Base-by-base conservation (phyloP, 148 eudicot genomes). In the Fagopyrum homotropicum region DNA sequence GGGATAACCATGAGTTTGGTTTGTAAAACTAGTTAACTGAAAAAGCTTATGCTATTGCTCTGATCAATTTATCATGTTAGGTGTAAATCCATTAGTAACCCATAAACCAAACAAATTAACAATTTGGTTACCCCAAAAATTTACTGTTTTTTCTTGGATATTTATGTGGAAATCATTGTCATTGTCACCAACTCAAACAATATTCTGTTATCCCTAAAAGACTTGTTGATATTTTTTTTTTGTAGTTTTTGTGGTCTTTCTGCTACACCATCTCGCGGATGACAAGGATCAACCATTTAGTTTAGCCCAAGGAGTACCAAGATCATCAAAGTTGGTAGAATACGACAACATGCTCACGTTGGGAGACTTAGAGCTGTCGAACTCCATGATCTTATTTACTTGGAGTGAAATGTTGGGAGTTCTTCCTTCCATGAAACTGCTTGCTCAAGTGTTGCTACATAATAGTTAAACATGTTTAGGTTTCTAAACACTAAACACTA, bases 201-300 rank as follows among this genome's bases (percentile, higher is more conserved):
- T 48, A 11, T 2, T 48, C 7, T 48, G 51, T 48, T 11, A 48
- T 22, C 51, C 51, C 10, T 8, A 48, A 48, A 48, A 48, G 51
- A 48, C 51, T 48, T 7, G 51, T 11, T 48, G 51, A 63, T 63
- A 30, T 11, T 0, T 1, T 22, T 73, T 10, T 49, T 73, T 51
- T 81, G 80, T 87, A 94, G 97, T 66, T 94, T 79, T 68, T 91
- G 73, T 94, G 98, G 98, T 94, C 98, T 40, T 94, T 91, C 84
- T 91, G 97, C 87, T 77, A 78, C 73, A 76, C 52, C 87, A 86
- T 79, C 89, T 94, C 45, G 82, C 82, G 54, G 96, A 92, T 79
- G 84, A 80, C 1, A 85, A 87, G 72, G 64, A 48, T 10, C 80
- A 81, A 48, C 76, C 81, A 22, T 89, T 94, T 57, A 89, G 88